Conservation (phyloP, 2,329 filamentous ascomycete genomes). For the Diaporthe citrichinensis region DNA sequence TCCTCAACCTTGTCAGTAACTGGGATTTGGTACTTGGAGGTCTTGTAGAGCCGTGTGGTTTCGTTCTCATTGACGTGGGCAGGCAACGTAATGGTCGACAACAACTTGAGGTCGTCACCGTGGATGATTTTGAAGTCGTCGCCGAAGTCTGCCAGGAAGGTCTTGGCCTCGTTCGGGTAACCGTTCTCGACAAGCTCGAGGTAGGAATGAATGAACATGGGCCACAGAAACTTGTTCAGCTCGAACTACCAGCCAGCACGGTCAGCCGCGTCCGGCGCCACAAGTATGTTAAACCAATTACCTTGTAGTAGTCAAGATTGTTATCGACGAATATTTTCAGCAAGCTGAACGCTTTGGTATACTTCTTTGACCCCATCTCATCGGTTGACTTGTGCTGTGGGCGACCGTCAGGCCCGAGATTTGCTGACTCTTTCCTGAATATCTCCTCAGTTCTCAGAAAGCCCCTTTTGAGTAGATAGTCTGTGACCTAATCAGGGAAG, state of each 20-base stretch:
- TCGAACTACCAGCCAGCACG: slow-evolving; percentile 75
- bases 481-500: slow-evolving; percentile 73
- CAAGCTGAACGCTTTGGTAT: slow-evolving; percentile 79
- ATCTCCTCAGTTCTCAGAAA: slow-evolving; percentile 94
- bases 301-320: slow-evolving; percentile 94
- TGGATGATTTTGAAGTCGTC: slow-evolving; percentile 82
- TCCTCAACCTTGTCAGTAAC: slow-evolving; percentile 72
- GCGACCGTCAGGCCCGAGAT: slow-evolving; percentile 84
- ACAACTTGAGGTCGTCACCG: slow-evolving; percentile 81
- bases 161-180: slow-evolving; percentile 79
- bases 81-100: slow-evolving; percentile 82
- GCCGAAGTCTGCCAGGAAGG: slow-evolving; percentile 79
- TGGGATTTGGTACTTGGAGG: slow-evolving; percentile 90
- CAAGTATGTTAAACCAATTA: slow-evolving; percentile 50
- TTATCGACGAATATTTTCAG: slow-evolving; percentile 90
- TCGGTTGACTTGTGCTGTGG: slow-evolving; percentile 77
- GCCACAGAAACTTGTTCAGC: slow-evolving; percentile 89
- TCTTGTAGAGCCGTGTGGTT: slow-evolving; percentile 84
- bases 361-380: slow-evolving; percentile 82
- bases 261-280: background rate
- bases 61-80: slow-evolving; percentile 84
- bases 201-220: slow-evolving; percentile 93
- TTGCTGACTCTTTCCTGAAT: slow-evolving; percentile 89
- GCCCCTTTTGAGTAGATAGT: slow-evolving; percentile 95
- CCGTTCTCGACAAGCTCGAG: slow-evolving; percentile 82